These are phyloP conservation scores for Penicillium italicum DNA, from an alignment of 2,329 filamentous ascomycete genomes.

Conservation along the genomic window DNA sequence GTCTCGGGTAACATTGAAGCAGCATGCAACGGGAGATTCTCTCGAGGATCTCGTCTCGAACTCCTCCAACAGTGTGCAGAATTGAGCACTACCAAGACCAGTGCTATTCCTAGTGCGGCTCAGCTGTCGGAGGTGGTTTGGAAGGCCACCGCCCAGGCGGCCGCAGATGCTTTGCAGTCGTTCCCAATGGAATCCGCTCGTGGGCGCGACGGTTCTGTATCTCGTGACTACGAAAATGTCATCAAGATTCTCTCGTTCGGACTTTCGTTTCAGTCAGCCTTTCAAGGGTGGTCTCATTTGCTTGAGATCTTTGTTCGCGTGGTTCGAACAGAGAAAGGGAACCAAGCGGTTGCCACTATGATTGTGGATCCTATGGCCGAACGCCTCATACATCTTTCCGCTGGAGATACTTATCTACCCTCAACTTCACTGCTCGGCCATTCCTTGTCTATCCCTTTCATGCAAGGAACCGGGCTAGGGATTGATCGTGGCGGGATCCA, in stretches of 20 bases:
- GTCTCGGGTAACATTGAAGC: conserved; percentile 32
- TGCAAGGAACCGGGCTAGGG: conserved; percentile 10
- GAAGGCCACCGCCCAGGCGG: conserved; percentile 34
- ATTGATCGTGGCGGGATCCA: conserved; percentile 5
- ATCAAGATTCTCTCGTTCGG: conserved; percentile 65
- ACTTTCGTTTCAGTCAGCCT: conserved; percentile 28
- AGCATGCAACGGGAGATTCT: conserved; percentile 33
- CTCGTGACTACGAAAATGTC: conserved; percentile 65
- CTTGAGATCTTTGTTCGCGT: conserved; percentile 56
- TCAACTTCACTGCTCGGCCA: conserved; percentile 32
- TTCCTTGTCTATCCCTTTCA: conserved; percentile 36
- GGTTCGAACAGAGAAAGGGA: conserved; percentile 61
- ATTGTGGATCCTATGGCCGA: conserved; percentile 70
- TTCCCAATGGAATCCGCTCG: conserved; percentile 39
- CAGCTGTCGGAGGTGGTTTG: conserved; percentile 31
- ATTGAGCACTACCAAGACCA: conserved; percentile 19
- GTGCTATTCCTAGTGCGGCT: conserved; percentile 6
- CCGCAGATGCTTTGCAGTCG: conserved; percentile 41
- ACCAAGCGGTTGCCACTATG: conserved; percentile 62
- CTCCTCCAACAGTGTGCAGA: conserved; percentile 39
- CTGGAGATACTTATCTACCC: conserved; percentile 35
- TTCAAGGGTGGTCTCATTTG: conserved; percentile 48
- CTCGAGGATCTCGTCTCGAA: conserved; percentile 38
- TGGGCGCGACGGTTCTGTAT: conserved; percentile 52
- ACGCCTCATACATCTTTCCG: conserved; percentile 38